These are phyloP conservation scores for Rhodotorula paludigena DNA, from an alignment of 768 basidiomycete species.

Conservation along the genomic window DNA sequence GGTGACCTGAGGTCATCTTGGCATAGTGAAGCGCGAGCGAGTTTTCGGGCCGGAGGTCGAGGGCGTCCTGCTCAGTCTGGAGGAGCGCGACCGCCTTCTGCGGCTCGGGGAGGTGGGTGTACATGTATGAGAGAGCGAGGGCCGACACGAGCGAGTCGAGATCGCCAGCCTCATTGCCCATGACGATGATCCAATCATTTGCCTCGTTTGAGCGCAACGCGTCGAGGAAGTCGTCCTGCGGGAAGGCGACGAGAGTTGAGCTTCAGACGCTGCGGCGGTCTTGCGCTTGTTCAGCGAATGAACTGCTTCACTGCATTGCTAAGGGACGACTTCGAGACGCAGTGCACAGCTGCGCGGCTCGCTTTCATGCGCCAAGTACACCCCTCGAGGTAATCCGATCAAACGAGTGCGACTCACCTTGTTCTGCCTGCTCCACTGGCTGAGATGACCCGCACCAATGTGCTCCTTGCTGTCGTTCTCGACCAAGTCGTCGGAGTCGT, in stretches of 20 bases:
- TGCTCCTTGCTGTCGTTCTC: background rate
- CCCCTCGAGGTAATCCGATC: no score
- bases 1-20: slow-evolving; percentile 21
- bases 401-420: no score
- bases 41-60: slow-evolving; percentile 35
- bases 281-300: no score
- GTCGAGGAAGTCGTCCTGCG: slow-evolving; percentile 22
- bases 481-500: background rate
- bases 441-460: background rate
- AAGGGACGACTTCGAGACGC: no score
- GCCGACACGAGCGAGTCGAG: slow-evolving; percentile 29
- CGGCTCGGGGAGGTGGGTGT: slow-evolving; percentile 23
- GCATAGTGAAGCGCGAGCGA: slow-evolving; percentile 23
- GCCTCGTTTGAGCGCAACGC: slow-evolving; percentile 25
- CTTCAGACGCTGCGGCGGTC: no score
- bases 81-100: slow-evolving; percentile 34
- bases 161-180: slow-evolving; percentile 36
- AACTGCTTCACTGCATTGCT: no score
- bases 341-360: no score
- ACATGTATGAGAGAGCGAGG: slow-evolving; percentile 17
- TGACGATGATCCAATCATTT: slow-evolving; percentile 22
- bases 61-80: slow-evolving; percentile 35
- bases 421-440: slow-evolving; percentile 7
- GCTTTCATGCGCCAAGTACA: no score
- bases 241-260: background rate